Conservation (phyloP, 371 early-diverging fungal genomes). For the Capillidium rhysosporum region DNA sequence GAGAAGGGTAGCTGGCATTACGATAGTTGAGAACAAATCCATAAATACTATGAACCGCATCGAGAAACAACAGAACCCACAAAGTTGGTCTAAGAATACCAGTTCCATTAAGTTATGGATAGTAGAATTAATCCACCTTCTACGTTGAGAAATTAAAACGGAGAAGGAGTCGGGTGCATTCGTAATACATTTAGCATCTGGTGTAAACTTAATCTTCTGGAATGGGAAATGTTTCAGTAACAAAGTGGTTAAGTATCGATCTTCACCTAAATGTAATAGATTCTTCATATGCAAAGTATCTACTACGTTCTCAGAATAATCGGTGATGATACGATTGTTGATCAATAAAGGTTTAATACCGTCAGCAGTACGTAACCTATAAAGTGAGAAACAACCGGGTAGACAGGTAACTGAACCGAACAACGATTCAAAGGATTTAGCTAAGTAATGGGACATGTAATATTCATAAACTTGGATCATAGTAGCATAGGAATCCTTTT, state of each 20-base stretch:
- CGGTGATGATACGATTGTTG: slow-evolving; percentile 67
- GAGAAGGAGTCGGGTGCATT: slow-evolving; percentile 88
- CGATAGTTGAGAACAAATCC: slow-evolving; percentile 82
- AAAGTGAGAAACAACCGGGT: slow-evolving; percentile 95
- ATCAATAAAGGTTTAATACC: slow-evolving; percentile 55
- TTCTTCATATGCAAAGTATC: slow-evolving; percentile 96
- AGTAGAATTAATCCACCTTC: slow-evolving; percentile 98
- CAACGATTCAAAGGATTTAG: slow-evolving; percentile 97
- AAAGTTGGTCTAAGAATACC: slow-evolving; percentile 64
- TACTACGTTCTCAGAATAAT: slow-evolving; percentile 86
- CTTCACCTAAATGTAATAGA: slow-evolving; percentile 64
- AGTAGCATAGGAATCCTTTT: slow-evolving; percentile 82
- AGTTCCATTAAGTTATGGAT: slow-evolving; percentile 90
- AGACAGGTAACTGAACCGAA: slow-evolving; percentile 95
- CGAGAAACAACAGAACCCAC: slow-evolving; percentile 97
- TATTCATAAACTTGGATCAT: slow-evolving; percentile 99
- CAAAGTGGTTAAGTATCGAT: slow-evolving; percentile 90
- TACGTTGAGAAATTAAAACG: slow-evolving; percentile 87
- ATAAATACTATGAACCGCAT: slow-evolving; percentile 94
- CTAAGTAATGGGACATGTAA: slow-evolving; percentile 95
- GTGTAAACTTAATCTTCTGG: slow-evolving; percentile 87
- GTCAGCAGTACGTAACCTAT: slow-evolving; percentile 40
- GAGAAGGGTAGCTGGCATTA: slow-evolving; percentile 79
- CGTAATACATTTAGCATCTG: slow-evolving; percentile 89
- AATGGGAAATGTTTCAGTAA: slow-evolving; percentile 96